Evolutionary conservation across 106 monocot genomes (phyloP), one percentile per base, ranked within the genome.

Genomic region (Cymbidium sinense): DNA sequence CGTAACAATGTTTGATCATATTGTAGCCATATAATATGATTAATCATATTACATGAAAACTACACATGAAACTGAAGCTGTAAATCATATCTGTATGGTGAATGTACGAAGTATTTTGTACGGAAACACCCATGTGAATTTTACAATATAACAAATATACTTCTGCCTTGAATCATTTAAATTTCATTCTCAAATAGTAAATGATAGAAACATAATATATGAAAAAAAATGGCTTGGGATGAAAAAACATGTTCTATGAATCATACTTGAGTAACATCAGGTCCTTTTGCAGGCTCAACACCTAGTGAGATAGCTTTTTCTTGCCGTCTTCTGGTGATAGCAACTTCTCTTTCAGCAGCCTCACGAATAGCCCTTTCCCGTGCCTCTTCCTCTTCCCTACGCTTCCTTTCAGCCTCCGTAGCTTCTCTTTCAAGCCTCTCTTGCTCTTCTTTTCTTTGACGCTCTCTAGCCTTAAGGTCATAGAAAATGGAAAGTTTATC

Each of bases 251-350:
- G 33, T 43, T 27, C 19, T 2, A 27, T 50, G 39, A 37, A 5
- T 74, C 79, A 74, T 93, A 96, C 96, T 81, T 86, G 93, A 43
- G 96, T 96, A 79, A 93, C 88, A 86, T 91, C 89, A 62, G 89
- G 87, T 25, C 91, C 93, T 74, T 89, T 96, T 12, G 91, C 91
- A 67, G 96, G 96, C 80, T 96, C 96, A 69, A 72, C 39, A 34
- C 91, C 96, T 33, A 96, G 86, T 11, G 87, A 81, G 91, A 96
- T 81, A 21, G 96, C 96, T 79, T 96, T 96, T 81, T 96, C 96
- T 84, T 93, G 86, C 37, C 93, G 84, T 58, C 89, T 91, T 80
- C 85, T 89, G 70, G 83, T 81, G 70, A 93, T 65, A 25, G 89
- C 96, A 88, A 93, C 91, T 85, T 93, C 93, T 83, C 78, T 96